Base-by-base conservation (phyloP, 345 rosid genomes). In the Sonneratia alba region DNA sequence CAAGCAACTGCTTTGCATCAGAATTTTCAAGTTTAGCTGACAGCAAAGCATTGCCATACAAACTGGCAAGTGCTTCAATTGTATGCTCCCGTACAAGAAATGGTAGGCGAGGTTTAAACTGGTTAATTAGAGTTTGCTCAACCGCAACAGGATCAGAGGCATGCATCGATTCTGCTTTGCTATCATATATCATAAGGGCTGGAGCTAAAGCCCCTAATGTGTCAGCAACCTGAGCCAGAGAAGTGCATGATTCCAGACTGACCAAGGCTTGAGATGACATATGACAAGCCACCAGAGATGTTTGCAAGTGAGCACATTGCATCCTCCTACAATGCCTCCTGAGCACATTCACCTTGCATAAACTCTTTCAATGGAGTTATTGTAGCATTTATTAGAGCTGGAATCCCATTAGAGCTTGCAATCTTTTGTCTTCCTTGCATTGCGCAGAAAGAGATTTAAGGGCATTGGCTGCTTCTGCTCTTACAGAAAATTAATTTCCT, bases 291-390 rank as follows among this genome's bases (percentile, higher is more conserved):
- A 80, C 99, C 99, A 59, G 99, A 96, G 69, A 96, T 96, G 77
- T 89, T 89, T 56, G 99, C 99, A 43, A 96, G 95, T 73, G 99
- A 98, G 80, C 99, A 92, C 99, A 96, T 96, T 66, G 99, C 99
- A 82, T 96, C 84, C 86, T 96, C 99, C 83, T 96, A 98, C 81
- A 96, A 76, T 55, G 98, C 97, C 82, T 96, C 97, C 82, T 96
- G 99, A 55, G 96, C 99, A 79, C 85, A 73, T 83, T 96, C 99
- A 43, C 99, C 99, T 83, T 92, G 98, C 99, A 96, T 96, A 78
- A 91, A 96, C 81, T 96, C 98, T 85, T 96, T 96, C 0, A 98
- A 96, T 32, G 99, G 98, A 81, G 99, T 97, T 75, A 96, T 96
- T 71, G 99, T 96, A 64, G 98, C 99, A 79, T 89, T 96, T 74